Conservation (phyloP, 345 rosid species). For the Excoecaria cochinchinensis region DNA sequence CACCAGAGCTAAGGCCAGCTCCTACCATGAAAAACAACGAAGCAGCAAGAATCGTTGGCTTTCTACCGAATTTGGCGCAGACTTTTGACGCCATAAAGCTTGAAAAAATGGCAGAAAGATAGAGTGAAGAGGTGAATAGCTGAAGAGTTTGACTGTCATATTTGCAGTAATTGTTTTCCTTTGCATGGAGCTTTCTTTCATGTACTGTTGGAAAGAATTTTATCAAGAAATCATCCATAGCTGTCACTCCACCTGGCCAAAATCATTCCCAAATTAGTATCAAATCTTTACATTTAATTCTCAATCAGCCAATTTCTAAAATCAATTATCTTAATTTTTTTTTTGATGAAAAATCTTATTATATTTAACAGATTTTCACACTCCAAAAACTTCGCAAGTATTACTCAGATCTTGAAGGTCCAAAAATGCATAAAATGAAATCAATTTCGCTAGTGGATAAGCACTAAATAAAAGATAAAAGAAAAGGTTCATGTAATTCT, state of each 20-base stretch:
- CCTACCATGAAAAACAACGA: conserved; percentile 23
- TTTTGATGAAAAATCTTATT: too few relatives aligned
- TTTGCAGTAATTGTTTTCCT: conserved; percentile 35
- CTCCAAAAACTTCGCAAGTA: too few relatives aligned
- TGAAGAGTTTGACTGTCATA: conserved; percentile 29
- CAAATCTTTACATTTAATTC: too few relatives aligned
- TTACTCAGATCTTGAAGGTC: too few relatives aligned
- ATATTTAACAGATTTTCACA: too few relatives aligned
- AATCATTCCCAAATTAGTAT: too few relatives aligned
- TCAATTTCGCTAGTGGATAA: too few relatives aligned
- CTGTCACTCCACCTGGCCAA: conserved; percentile 26
- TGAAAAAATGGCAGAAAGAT: conserved; percentile 26
- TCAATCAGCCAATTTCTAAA: too few relatives aligned
- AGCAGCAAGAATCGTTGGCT: conserved; percentile 19
- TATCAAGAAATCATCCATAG: conserved; percentile 34
- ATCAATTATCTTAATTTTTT: too few relatives aligned
- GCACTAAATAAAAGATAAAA: too few relatives aligned
- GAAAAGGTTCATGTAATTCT: too few relatives aligned
- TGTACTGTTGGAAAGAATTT: conserved; percentile 23
- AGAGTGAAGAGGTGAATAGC: conserved; percentile 32
- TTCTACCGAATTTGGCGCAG: conserved; percentile 25
- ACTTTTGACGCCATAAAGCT: conserved; percentile 24
- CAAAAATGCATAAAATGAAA: too few relatives aligned
- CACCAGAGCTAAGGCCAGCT: conserved; percentile 14
- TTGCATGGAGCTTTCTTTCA: conserved; percentile 19